Base-by-base conservation (phyloP, 1,284 basidiomycete genomes). In the Ceraceosorus bombacis region DNA sequence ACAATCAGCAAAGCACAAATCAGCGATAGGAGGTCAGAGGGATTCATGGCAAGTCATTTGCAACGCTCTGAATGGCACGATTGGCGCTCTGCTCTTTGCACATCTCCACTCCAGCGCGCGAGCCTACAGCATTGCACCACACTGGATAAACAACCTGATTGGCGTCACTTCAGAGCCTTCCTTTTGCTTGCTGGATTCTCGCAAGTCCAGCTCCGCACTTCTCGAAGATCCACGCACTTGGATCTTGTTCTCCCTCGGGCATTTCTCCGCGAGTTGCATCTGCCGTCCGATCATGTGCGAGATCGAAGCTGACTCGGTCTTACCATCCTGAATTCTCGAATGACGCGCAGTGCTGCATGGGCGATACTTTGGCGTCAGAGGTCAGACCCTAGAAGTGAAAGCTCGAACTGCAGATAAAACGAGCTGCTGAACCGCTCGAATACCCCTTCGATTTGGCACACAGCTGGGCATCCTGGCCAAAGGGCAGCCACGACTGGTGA, bases 311-410 rank as follows among this genome's bases (percentile, higher is more conserved):
- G 17, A 57, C 9, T 15, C 6, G 43, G 9, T 57, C 52, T 15
- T 15, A 10, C 41, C 48, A 7, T n/a, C 15, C 2, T 27, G 7
- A 7, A 13, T 58, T 51, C 9, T 9, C 50, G 15, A 55, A 50
- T 4, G 12, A 13, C 17, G 38, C 27, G 10, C 53, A 58, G 58
- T 64, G 62, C 39, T 74, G 72, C 53, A 68, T 72, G 69, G 72
- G 71, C n/a, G 71, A 74, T 27, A 71, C 69, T 6, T 55, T 74
- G 2, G 69, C 71, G 0, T 70, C 68, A 5, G 72, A 74, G 27
- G 27, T 27, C 27, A 27, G 27, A 27, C 27, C 27, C 27, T 27
- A 27, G 27, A 27, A 27, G 27, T 27, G 27, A 27, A 27, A 27
- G 27, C 27, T 27, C 27, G 27, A 27, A 27, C 3, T 27, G 27